Conservation (phyloP, 192 early-diverging fungal species). For the Phlyctochytrium planicorne region DNA sequence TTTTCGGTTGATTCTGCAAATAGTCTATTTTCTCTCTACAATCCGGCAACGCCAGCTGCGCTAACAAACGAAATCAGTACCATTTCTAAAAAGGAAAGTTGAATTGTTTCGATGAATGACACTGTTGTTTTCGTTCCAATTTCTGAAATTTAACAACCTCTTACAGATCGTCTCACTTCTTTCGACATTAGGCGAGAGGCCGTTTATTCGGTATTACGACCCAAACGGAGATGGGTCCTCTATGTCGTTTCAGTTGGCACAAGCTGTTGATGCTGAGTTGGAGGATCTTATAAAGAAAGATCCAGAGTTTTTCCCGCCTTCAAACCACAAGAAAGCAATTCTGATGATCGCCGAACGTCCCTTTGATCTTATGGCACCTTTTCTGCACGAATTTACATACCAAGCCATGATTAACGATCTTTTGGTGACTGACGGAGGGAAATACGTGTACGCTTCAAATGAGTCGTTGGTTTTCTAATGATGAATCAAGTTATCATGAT, state of each 20-base stretch:
- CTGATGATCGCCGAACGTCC: constrained; percentile 90
- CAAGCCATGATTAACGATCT: constrained; percentile 98
- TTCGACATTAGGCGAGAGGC: constrained; percentile 43
- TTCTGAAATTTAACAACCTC: too few relatives aligned
- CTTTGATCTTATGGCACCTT: constrained; percentile 84
- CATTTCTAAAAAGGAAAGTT: constrained; percentile 32
- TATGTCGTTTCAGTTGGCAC: constrained; percentile 38
- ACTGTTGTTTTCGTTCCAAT: neutral
- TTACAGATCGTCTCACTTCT: constrained; percentile 48
- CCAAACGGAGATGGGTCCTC: constrained; percentile 60
- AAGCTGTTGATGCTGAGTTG: constrained; percentile 71
- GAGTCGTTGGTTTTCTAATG: neutral
- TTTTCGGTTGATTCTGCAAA: constrained; percentile 41
- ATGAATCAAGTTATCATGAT: neutral
- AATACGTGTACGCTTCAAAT: constrained; percentile 24
- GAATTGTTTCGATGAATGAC: neutral
- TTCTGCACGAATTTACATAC: constrained; percentile 98
- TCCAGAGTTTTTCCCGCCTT: constrained; percentile 53
- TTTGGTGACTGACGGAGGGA: constrained; percentile 50
- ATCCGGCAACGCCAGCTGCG: constrained; percentile 17
- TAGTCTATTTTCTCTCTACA: constrained; percentile 33
- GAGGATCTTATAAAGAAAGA: constrained; percentile 73
- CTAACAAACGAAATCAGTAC: constrained; percentile 25
- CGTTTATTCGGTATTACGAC: constrained; percentile 80
- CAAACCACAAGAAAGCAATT: constrained; percentile 59